Evolutionary conservation across 2,329 filamentous ascomycete species (phyloP), one percentile per base, ranked within the genome.

Genomic region (Xylaria sp.): DNA sequence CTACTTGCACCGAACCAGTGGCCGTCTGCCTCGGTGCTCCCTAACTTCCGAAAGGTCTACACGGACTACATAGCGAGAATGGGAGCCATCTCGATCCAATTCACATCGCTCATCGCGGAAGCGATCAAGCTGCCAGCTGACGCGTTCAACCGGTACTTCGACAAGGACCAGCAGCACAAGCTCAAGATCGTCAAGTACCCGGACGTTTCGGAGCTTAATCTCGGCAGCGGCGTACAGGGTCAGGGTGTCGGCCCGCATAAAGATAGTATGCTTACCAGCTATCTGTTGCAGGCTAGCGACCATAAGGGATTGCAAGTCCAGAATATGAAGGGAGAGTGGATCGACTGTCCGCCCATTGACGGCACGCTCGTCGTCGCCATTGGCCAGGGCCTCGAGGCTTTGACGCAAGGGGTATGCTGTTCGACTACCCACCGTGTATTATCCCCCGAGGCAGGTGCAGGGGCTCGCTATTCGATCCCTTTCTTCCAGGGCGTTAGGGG

Each of bases 121-220:
- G 91, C 92, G n/a, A 91, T 97, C 71, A 87, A 88, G 10, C 84
- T 97, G 6, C 88, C 91, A 0, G 71, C 85, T 0, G 81, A 86
- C 60, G 92, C 94, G 0, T 97, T 97, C 79, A 83, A 89, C 77
- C 89, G 88, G 75, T 97, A 94, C 84, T 95, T 95, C 80, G 92
- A 94, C 78, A 80, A 86, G 51, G 79, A 86, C 74, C 84, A 88
- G 83, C 93, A 96, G 82, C 93, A 97, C 83, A 97, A 97, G 83
- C 86, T 97, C 75, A 97, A 97, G 83, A 91, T 97, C 68, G 91
- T 97, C 69, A 93, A 92, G 82, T 97, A 96, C 77, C 94, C 94
- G 0, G 93, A 96, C 78, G 80, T 88, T 13, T 80, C 82, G n/a
- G 86, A 89, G 78, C 81, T 92, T 1, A 87, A 86, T 0, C 78